Evolutionary conservation across 495 filamentous ascomycete species (phyloP).

Genomic region (Echria macrotheca): DNA sequence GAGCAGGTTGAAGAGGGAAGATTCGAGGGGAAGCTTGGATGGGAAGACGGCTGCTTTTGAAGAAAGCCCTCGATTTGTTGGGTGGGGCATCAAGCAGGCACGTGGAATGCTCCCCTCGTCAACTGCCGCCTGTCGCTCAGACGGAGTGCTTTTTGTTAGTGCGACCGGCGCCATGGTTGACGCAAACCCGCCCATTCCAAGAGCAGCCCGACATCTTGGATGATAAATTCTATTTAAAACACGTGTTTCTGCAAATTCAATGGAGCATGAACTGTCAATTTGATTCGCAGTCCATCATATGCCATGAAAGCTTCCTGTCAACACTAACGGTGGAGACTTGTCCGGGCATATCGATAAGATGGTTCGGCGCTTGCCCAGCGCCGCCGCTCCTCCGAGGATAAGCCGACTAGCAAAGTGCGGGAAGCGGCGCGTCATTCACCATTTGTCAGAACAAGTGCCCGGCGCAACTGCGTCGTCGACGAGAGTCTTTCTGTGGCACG

Average conservation of each 20-base stretch:
- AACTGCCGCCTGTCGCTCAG: no score
- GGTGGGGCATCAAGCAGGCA: constrained; percentile 18
- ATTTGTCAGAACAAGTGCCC: constrained; percentile 6
- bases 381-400: neutral
- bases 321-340: neutral
- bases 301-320: no score
- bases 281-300: no score
- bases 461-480: neutral
- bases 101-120: constrained; percentile 8
- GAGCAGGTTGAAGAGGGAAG: constrained; percentile 3
- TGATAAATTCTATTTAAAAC: no score
- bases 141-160: no score
- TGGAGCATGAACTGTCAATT: no score
- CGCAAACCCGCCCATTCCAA: no score
- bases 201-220: no score
- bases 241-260: no score
- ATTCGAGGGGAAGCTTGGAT: constrained; percentile 1
- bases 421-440: neutral
- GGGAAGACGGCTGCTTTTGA: constrained; percentile 27
- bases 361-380: neutral
- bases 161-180: no score
- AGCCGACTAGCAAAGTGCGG: neutral
- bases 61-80: constrained; percentile 7
- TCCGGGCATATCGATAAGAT: neutral
- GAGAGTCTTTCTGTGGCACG: no score